Evolutionary conservation across 2,329 filamentous ascomycete genomes (phyloP).

Genomic region (Sclerotinia glacialis): DNA sequence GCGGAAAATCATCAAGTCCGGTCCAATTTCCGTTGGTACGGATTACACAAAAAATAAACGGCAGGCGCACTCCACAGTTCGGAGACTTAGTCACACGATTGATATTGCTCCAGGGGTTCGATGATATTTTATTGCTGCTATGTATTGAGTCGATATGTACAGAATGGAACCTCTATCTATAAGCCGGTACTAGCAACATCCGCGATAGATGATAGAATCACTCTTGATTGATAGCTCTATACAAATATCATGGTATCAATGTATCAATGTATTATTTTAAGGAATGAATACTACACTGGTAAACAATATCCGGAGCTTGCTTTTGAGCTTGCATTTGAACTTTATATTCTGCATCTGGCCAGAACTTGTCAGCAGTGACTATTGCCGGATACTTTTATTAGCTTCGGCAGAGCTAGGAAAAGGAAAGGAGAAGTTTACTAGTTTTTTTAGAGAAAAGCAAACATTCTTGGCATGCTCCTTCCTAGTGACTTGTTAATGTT

Average conservation of each 20-base stretch:
- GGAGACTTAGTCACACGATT: not conserved
- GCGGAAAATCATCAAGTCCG: slow-evolving; percentile 11
- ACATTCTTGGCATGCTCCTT: not conserved
- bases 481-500: not conserved
- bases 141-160: not conserved
- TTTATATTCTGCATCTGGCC: not conserved
- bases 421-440: not conserved
- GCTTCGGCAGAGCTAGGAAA: not conserved
- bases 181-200: not conserved
- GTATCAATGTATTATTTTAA: not conserved
- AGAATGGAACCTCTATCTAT: not conserved
- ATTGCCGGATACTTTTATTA: not conserved
- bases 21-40: slow-evolving; percentile 12
- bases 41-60: not conserved
- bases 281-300: too few species aligned
- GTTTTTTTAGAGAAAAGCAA: not conserved
- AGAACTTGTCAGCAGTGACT: not conserved
- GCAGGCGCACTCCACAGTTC: not conserved
- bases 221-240: not conserved
- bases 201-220: not conserved
- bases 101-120: not conserved
- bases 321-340: not conserved
- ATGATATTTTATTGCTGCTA: not conserved
- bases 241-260: not conserved
- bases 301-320: not conserved